phyloP scores from a whole-genome alignment of 1,284 basidiomycete genomes.

The Sporisorium reilianum region DNA sequence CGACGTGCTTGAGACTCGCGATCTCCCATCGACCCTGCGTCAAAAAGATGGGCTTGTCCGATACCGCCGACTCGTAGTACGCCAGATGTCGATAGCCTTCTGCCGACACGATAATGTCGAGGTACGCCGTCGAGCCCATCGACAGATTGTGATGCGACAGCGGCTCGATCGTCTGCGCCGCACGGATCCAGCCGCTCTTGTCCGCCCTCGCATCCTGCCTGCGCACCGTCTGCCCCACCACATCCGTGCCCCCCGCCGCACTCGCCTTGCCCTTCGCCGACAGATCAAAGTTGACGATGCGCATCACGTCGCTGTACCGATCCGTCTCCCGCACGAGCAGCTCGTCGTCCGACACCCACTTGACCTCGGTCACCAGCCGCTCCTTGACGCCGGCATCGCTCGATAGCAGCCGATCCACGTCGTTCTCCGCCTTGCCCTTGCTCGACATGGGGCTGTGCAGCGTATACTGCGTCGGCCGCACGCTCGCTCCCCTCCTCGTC shows the following conservation, averaged over 20 bases:
- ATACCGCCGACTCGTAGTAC: slow-evolving; percentile 39
- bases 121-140: slow-evolving; percentile 46
- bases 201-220: slow-evolving; percentile 77
- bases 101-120: slow-evolving; percentile 51
- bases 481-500: slow-evolving; percentile 11
- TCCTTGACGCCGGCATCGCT: slow-evolving; percentile 73
- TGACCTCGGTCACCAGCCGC: slow-evolving; percentile 79
- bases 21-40: slow-evolving; percentile 93
- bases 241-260: slow-evolving; percentile 30
- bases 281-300: slow-evolving; percentile 53
- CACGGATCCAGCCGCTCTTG: slow-evolving; percentile 91
- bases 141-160: slow-evolving; percentile 46
- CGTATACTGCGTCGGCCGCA: slow-evolving; percentile 28
- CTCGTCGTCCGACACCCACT: slow-evolving; percentile 83
- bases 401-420: slow-evolving; percentile 73
- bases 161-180: slow-evolving; percentile 45
- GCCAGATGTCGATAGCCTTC: slow-evolving; percentile 60
- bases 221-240: slow-evolving; percentile 71
- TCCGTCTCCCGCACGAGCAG: slow-evolving; percentile 89
- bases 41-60: slow-evolving; percentile 72
- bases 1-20: slow-evolving; percentile 79
- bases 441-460: slow-evolving; percentile 31
- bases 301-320: slow-evolving; percentile 58
- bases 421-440: slow-evolving; percentile 61
- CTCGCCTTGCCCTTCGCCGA: background rate